Base-by-base conservation (phyloP, 345 rosid genomes). In the Moricandia moricandioides region DNA sequence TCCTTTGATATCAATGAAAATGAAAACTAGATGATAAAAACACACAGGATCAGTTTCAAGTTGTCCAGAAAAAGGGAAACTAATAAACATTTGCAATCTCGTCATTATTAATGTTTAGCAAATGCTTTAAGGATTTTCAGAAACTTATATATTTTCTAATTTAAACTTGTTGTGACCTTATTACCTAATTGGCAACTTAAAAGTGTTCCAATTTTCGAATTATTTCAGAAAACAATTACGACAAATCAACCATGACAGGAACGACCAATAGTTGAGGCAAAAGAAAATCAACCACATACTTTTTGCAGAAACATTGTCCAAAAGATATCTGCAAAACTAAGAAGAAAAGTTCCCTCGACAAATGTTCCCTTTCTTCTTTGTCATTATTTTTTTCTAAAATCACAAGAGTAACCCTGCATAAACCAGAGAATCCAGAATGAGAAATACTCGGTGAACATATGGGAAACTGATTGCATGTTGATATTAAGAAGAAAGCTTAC, bases 211-310 rank as follows among this genome's bases (percentile, higher is more conserved):
- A 45, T 45, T 45, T 45, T 45, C 51, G 13, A 45, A 16, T 45
- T 45, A 45, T n/a, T 45, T n/a, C 49, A 45, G 27, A 62, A 54
- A 64, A 35, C 18, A 10, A n/a, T 30, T 21, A 71, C 52, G 68
- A 47, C 33, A 31, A 45, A 45, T 31, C 60, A 7, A 43, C 21
- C 3, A 18, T 30, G 34, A 31, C 14, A 45, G 26, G 10, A 31
- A 47, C 10, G 21, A 31, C 24, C 29, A 37, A 60, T 18, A 60
- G 62, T 30, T n/a, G 4, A 58, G 37, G 18, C 39, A 30, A 58
- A 59, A n/a, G 6, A 63, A 62, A 62, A 34, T 9, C 37, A 63
- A 72, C 69, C 40, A 72, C 16, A 62, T 51, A 18, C 55, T 64
- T 54, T 35, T 30, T 2, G 7, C 8, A 73, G 0, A 65, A 52